These are phyloP conservation scores for Phialocephala subalpina DNA, from an alignment of 2,329 filamentous ascomycete species.

Conservation along the genomic window DNA sequence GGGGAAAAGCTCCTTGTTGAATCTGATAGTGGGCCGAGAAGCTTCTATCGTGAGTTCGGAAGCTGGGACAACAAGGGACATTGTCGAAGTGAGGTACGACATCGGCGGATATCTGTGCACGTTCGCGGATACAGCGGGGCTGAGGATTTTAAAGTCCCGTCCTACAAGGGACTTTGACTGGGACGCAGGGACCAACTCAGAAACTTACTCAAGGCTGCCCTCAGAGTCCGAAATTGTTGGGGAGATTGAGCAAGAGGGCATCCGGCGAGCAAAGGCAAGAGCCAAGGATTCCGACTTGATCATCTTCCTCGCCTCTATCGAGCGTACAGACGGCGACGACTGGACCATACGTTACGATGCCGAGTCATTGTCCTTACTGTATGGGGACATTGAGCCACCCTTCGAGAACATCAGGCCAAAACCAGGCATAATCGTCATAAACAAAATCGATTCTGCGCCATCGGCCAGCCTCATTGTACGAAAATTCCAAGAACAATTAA, in stretches of 20 bases:
- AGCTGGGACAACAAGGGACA: conserved; percentile 91
- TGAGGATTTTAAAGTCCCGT: conserved; percentile 59
- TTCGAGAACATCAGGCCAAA: conserved; percentile 22
- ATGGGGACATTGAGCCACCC: conserved; percentile 40
- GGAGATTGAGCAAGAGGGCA: conserved; percentile 86
- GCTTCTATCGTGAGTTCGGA: conserved; percentile 95
- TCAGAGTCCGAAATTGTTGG: conserved; percentile 68
- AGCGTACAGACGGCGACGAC: conserved; percentile 49
- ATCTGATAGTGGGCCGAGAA: conserved; percentile 87
- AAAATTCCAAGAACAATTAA: conserved; percentile 40
- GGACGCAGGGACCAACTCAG: neutral
- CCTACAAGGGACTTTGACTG: neutral
- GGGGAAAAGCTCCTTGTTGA: conserved; percentile 94
- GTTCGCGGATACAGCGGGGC: conserved; percentile 94
- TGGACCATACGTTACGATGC: conserved; percentile 59
- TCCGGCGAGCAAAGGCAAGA: conserved; percentile 82
- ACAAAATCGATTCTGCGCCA: conserved; percentile 66
- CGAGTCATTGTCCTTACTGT: conserved; percentile 55
- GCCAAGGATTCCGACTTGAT: conserved; percentile 87
- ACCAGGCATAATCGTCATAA: conserved; percentile 65
- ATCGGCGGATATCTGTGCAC: conserved; percentile 89
- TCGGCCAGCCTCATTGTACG: conserved; percentile 10
- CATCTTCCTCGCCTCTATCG: conserved; percentile 80
- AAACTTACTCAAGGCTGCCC: conserved; percentile 22
- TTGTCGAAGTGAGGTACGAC: conserved; percentile 91